Base-by-base conservation (phyloP, 768 basidiomycete species). In the Sistotremastrum niveocremeum region DNA sequence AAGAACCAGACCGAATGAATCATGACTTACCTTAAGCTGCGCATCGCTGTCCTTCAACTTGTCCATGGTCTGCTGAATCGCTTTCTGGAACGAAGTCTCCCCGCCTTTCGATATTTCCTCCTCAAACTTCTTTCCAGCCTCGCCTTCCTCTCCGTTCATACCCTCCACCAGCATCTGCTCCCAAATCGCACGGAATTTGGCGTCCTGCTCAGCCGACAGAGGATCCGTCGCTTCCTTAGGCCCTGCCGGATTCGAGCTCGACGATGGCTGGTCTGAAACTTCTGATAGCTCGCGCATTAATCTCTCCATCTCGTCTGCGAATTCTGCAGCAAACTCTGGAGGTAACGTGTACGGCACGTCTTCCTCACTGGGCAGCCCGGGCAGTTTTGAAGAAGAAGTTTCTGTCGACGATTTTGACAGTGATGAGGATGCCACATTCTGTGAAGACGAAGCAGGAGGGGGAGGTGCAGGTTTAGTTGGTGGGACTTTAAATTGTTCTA, bases 11-110 rank as follows among this genome's bases (percentile, higher is more conserved):
- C 7, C 42, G 36, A 29, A 29, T 32, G 47, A 45, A 42, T 42
- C 20, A 37, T 33, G 34, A 56, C 60, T 29, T 42, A 72, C 76
- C 65, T 76, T 61, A 9, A 73, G 51, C 44, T 67, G 68, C 29
- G 72, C 67, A 49, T 88, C 83, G 51, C 74, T 79, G 58, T 78
- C 71, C 56, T 74, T 78, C 49, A 88, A 61, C 60, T 82, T 82
- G 37, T 79, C 72, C 76, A 86, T 78, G 5, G 88, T 75, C 54
- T 77, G 72, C 49, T 71, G 71, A 42, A 90, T 80, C 48, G 69
- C 74, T 7, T 72, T 69, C 62, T 85, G 84, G 62, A 87, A 91
- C 47, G 68, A 64, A 40, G 64, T 65, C 45, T 58, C 51, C 33
- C 45, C 52, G 2, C 46, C 56, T 37, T 43, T 52, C 8, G 38